Base-by-base conservation (phyloP, 2,329 filamentous ascomycete genomes). In the Purpureocillium takamizusanense region DNA sequence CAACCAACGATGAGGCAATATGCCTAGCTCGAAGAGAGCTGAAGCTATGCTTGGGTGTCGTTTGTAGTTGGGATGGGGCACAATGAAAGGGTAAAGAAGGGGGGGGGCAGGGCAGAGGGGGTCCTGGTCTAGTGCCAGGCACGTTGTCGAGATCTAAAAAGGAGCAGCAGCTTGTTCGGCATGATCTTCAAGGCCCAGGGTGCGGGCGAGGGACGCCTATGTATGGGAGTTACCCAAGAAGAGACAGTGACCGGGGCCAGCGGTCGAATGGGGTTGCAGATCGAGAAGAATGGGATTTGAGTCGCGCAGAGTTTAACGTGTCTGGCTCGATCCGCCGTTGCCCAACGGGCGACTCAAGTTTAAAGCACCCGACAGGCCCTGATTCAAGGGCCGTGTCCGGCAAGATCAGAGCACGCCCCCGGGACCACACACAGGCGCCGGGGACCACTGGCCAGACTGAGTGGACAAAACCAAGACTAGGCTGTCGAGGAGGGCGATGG, bases 401-500 rank as follows among this genome's bases (percentile, higher is more conserved):
- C n/a, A 10, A 25, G 21, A 5, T 25, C 21, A 25, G 21, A 25
- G 21, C 21, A 25, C 21, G 21, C 21, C 21, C n/a, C 21, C 21
- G 21, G 21, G 21, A 10, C 21, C 21, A 25, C 21, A 25, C 21
- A 25, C 21, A 25, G 6, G 21, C 21, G 21, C 21, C 21, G 21
- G 21, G 21, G 21, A 25, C 21, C 21, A 25, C 6, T 10, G 10
- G 21, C 6, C 6, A 5, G 6, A 25, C 21, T 6, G 21, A 10
- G 6, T 25, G 21, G 21, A 29, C 30, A 14, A 10, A 14, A 14
- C 11, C 30, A 31, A 14, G 34, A 37, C 33, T 28, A 21, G 17
- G 37, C 17, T 29, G 30, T 29, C 36, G 32, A 35, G 37, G 34
- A 33, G 17, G 25, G 35, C 33, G 28, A 41, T 25, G 33, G 37